Percentiles rank a stretch among this genome's conserved stretches.
Conservation (phyloP, 148 eudicot species). For the Persicaria tinctoria region DNA sequence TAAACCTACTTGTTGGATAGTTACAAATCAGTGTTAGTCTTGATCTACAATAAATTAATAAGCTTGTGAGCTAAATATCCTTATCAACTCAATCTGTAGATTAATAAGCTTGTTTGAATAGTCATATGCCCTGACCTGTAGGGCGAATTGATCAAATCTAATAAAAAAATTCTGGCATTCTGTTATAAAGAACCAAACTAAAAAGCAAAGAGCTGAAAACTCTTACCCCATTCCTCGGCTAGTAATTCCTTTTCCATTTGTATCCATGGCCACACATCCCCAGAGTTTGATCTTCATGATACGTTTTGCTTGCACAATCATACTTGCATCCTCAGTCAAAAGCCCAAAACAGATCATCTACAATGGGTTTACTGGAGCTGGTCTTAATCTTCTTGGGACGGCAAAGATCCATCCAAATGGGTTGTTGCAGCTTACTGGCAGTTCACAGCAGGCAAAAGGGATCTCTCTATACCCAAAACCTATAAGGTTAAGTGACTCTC, state of each 20-base stretch:
- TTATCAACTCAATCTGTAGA: no score
- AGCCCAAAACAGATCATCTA: conserved; percentile 12
- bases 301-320: not conserved
- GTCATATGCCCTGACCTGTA: no score
- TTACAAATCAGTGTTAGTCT: no score
- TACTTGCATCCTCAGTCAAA: not conserved
- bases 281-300: not conserved
- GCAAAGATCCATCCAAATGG: conserved; percentile 8
- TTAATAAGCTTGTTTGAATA: no score
- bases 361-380: conserved; percentile 12
- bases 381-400: conserved; percentile 5
- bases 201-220: not conserved
- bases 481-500: conserved; percentile 2
- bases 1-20: no score
- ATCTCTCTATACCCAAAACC: not conserved
- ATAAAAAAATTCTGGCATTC: no score
- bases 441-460: not conserved
- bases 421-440: not conserved
- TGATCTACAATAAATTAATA: no score
- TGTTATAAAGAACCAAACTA: not conserved
- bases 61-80: no score
- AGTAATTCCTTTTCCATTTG: not conserved
- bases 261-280: not conserved
- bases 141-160: no score
- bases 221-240: not conserved